phyloP scores from a whole-genome alignment of 495 filamentous ascomycete species.

The Aspergillus biplanus region DNA sequence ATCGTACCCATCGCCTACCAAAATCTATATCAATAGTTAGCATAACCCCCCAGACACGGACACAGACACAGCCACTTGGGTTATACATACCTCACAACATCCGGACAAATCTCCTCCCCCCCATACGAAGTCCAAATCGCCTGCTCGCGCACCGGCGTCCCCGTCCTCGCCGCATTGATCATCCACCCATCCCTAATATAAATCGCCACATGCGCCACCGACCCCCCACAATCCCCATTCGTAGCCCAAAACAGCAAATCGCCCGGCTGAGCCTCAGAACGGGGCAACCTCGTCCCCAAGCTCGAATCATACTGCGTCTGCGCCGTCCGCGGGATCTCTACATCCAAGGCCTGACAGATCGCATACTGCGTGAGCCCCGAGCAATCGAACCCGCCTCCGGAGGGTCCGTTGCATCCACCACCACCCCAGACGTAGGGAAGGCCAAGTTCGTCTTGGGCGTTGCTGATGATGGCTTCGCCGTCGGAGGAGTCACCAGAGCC shows the following conservation, averaged over 20 bases:
- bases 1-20: neutral
- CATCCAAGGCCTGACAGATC: neutral
- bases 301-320: constrained; percentile 2
- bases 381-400: neutral
- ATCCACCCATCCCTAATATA: neutral
- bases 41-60: too few relatives aligned
- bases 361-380: constrained; percentile 3
- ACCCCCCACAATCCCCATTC: neutral
- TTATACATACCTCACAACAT: constrained; percentile 1
- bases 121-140: neutral
- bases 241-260: constrained; percentile 1
- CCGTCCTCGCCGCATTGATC: neutral
- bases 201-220: neutral
- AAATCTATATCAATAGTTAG: neutral
- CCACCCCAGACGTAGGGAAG: constrained; percentile 3
- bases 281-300: neutral
- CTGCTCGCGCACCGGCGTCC: neutral
- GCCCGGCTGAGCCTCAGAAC: neutral
- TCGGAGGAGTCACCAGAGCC: neutral
- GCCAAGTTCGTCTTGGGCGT: neutral
- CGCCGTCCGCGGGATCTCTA: neutral
- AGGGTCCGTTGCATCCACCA: neutral
- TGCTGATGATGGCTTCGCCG: neutral
- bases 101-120: neutral
- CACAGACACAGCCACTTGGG: too few relatives aligned